A percentile compares a stretch with the other conserved stretches of the same genome.
Conservation (phyloP, 768 basidiomycete genomes). For the Omphalotus guepiniiformis region DNA sequence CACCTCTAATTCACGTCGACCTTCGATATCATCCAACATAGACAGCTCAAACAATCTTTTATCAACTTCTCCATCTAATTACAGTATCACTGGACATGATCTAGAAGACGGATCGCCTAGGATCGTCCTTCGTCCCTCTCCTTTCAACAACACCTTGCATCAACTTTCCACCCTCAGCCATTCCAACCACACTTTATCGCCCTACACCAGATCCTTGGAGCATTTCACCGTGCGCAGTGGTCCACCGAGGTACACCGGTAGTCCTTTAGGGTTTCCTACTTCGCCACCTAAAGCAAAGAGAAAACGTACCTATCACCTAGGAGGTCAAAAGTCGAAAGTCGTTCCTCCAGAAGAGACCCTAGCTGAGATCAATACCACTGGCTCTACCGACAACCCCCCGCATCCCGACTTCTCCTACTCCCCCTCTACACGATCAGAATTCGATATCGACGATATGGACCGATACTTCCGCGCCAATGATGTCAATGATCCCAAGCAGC, state of each 20-base stretch:
- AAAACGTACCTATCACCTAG: constrained; percentile 68
- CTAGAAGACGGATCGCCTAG: constrained; percentile 41
- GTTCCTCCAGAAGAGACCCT: constrained; percentile 9
- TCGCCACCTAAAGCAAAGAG: constrained; percentile 64
- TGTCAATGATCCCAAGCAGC: constrained; percentile 10
- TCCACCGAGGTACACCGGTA: constrained; percentile 50
- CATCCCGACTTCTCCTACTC: constrained; percentile 22
- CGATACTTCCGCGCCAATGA: constrained; percentile 55
- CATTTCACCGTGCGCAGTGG: constrained; percentile 92
- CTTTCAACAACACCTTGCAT: constrained; percentile 72
- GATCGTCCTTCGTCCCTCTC: constrained; percentile 58
- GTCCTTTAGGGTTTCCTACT: constrained; percentile 28
- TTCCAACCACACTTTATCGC: constrained; percentile 92
- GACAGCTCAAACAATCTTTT: not conserved
- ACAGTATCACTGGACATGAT: constrained; percentile 12
- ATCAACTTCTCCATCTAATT: constrained; percentile 14
- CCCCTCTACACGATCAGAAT: constrained; percentile 28
- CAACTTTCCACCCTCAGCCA: constrained; percentile 82
- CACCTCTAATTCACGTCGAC: constrained; percentile 22
- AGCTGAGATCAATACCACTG: constrained; percentile 13
- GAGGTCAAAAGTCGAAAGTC: constrained; percentile 31
- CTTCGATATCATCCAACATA: constrained; percentile 10
- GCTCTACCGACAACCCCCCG: constrained; percentile 16
- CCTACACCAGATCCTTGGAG: constrained; percentile 85
- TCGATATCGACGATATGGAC: constrained; percentile 71